Percentiles rank a stretch among this genome's conserved stretches.
Conservation (phyloP, 2,329 filamentous ascomycete genomes). For the Colletotrichum echinochloae region DNA sequence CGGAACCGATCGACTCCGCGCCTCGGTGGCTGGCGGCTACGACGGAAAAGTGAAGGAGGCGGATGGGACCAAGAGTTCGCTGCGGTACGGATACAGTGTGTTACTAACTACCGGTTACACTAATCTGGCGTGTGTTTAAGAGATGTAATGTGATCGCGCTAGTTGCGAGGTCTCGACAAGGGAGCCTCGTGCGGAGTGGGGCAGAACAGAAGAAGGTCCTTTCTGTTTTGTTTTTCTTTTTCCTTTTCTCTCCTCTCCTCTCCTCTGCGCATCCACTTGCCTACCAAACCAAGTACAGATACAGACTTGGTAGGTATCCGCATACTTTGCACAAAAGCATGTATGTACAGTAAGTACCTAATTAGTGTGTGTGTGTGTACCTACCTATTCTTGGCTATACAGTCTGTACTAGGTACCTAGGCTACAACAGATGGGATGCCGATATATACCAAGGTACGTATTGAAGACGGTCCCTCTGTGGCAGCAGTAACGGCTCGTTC, state of each 20-base stretch:
- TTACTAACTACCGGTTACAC: background rate
- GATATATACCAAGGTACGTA: no score
- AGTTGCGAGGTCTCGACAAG: slow-evolving; percentile 28
- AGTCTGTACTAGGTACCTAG: background rate
- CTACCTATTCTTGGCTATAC: background rate
- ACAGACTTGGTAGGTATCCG: no score
- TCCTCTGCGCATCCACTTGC: background rate
- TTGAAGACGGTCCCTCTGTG: no score
- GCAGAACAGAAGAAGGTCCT: background rate
- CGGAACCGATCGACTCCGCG: slow-evolving; percentile 30
- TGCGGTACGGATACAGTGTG: background rate
- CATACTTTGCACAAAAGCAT: no score
- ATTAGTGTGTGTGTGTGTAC: no score
- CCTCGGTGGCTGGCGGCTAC: slow-evolving; percentile 25
- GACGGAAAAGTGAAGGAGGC: background rate
- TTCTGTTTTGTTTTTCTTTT: background rate
- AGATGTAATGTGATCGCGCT: slow-evolving; percentile 15
- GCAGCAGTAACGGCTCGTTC: no score
- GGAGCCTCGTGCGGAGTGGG: slow-evolving; percentile 38
- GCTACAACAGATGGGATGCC: background rate
- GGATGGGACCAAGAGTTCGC: background rate
- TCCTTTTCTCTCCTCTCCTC: background rate
- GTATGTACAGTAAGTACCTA: no score
- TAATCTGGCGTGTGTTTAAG: background rate
- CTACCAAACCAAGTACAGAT: no score